phyloP scores from a whole-genome alignment of 2,329 filamentous ascomycete species.

The Penicillium sp. region DNA sequence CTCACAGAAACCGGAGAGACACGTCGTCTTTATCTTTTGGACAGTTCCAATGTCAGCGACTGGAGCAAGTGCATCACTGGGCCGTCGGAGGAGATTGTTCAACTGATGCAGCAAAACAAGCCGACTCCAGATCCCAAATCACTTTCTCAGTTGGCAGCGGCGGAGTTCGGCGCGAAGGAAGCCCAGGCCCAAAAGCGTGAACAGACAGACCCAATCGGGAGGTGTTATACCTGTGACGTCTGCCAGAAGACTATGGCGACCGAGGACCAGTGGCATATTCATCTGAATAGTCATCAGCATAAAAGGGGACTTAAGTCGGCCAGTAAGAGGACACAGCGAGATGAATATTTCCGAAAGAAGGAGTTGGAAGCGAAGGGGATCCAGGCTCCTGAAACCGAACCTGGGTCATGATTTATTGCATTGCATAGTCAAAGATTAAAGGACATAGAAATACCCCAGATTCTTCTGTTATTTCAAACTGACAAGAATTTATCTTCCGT shows the following conservation, averaged over 20 bases:
- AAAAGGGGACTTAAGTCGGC: conserved; percentile 53
- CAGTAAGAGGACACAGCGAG: conserved; percentile 30
- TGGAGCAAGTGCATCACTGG: conserved; percentile 65
- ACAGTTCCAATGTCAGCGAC: conserved; percentile 66
- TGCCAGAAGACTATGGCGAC: conserved; percentile 61
- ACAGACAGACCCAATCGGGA: conserved; percentile 48
- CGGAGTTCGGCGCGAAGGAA: conserved; percentile 58
- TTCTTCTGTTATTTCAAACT: not conserved
- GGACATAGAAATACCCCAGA: conserved; percentile 1
- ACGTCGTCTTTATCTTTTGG: conserved; percentile 69
- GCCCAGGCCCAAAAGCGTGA: conserved; percentile 42
- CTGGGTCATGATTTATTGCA: not conserved
- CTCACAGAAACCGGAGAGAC: conserved; percentile 55
- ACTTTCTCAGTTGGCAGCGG: conserved; percentile 56
- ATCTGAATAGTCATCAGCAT: conserved; percentile 57
- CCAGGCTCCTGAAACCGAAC: not conserved
- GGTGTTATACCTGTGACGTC: conserved; percentile 61
- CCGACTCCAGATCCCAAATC: conserved; percentile 55
- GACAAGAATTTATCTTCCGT: too few relatives aligned
- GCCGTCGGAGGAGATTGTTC: conserved; percentile 62
- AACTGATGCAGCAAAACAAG: conserved; percentile 60
- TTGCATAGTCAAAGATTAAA: not conserved
- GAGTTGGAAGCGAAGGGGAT: conserved; percentile 11
- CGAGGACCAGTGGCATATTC: conserved; percentile 57
- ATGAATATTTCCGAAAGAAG: conserved; percentile 32